Conservation (phyloP, 148 eudicot species). For the Fallopia convolvulus region DNA sequence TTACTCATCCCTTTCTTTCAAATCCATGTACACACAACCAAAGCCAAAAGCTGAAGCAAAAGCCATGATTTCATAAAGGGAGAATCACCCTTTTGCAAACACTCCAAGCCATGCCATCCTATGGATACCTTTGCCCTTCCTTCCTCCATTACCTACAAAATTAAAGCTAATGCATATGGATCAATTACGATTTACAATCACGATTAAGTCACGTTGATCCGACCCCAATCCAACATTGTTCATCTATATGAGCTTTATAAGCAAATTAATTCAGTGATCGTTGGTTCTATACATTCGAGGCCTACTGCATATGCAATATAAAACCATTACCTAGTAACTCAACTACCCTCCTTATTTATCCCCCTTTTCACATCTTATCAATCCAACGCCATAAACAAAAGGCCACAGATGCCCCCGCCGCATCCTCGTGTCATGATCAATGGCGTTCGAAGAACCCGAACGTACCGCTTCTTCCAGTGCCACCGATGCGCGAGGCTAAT, state of each 20-base stretch:
- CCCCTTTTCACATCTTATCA: not conserved
- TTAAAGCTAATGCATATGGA: not conserved
- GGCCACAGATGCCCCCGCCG: constrained; percentile 29
- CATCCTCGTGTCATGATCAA: constrained; percentile 37
- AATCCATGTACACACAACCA: not conserved
- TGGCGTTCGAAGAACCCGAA: constrained; percentile 24
- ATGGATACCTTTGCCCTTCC: not conserved
- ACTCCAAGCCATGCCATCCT: constrained; percentile 5
- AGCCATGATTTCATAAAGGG: not conserved
- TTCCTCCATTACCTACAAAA: not conserved
- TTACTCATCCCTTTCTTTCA: not conserved
- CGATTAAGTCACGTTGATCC: too few relatives aligned
- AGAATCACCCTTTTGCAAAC: not conserved
- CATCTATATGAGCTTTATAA: not conserved
- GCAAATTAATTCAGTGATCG: not conserved
- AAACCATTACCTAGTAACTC: not conserved
- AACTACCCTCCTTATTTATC: not conserved
- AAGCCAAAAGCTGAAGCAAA: not conserved
- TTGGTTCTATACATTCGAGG: not conserved
- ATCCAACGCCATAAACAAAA: not conserved
- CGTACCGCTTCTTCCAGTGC: constrained; percentile 59
- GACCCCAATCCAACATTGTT: not conserved
- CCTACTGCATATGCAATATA: not conserved
- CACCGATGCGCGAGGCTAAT: constrained; percentile 41
- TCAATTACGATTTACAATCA: not conserved